Evolutionary conservation across 306 rosid genomes (phyloP).

Genomic region (Pterocarpus macrocarpus): DNA sequence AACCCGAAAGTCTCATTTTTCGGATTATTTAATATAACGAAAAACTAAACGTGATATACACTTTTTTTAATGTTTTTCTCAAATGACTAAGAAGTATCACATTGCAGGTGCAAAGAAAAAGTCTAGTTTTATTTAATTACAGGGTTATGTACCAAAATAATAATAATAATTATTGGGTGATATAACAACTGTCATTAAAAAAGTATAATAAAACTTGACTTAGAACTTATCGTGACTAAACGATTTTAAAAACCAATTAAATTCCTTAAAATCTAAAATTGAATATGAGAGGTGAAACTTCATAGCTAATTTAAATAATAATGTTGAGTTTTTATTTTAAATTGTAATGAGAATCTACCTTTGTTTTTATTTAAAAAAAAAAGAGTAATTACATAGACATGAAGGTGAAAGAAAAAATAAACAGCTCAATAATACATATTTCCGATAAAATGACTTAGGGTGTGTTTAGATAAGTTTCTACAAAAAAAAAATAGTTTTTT

Average conservation of each 20-base stretch:
- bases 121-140: not conserved
- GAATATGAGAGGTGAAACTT: not conserved
- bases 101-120: not conserved
- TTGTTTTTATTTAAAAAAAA: too few species aligned
- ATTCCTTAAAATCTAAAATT: not conserved
- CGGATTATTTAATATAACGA: not conserved
- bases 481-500: too few species aligned
- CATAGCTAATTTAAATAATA: too few species aligned
- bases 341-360: too few species aligned
- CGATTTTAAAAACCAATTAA: not conserved
- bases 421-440: too few species aligned
- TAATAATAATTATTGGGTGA: not conserved
- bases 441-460: too few species aligned
- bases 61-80: not conserved
- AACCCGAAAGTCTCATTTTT: not conserved
- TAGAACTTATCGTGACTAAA: not conserved
- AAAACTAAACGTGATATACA: not conserved
- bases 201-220: not conserved
- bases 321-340: too few species aligned
- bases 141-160: too few species aligned
- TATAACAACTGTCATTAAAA: not conserved
- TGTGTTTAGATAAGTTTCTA: too few species aligned
- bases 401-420: too few species aligned
- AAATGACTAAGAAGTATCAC: not conserved
- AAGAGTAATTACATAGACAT: too few species aligned